Evolutionary conservation across 805 yeast species (phyloP).

Genomic region (Metschnikowia aberdeeniae): DNA sequence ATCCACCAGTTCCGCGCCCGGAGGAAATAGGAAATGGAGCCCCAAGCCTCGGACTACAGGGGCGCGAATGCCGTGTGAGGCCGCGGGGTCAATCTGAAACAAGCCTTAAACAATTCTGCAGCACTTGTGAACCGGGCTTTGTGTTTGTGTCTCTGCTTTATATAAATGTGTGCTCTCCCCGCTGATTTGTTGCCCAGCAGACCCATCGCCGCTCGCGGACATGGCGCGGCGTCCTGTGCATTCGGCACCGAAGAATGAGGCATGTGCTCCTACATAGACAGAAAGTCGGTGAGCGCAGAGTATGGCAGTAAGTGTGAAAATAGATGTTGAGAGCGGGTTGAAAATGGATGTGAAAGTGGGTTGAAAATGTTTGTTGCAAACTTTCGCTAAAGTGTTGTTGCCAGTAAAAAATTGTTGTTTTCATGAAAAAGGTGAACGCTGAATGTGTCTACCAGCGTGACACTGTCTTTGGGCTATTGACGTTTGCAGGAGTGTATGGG

Average conservation of each 20-base stretch:
- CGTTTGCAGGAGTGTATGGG: background rate
- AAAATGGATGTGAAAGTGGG: too few relatives aligned
- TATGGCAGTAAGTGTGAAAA: too few relatives aligned
- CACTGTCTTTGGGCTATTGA: background rate
- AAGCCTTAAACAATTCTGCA: background rate
- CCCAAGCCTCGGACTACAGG: slow-evolving; percentile 1
- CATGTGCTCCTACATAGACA: background rate
- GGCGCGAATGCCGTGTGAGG: slow-evolving; percentile 4
- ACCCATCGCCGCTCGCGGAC: slow-evolving; percentile 4
- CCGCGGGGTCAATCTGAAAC: background rate
- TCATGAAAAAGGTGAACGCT: too few relatives aligned
- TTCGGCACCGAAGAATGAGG: background rate
- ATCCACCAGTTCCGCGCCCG: slow-evolving; percentile 9
- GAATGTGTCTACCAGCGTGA: too few relatives aligned
- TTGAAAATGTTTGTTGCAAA: too few relatives aligned
- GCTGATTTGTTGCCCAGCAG: background rate
- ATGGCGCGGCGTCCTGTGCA: slow-evolving; percentile 2
- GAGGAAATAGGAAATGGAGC: slow-evolving; percentile 1
- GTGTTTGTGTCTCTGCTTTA: too few relatives aligned
- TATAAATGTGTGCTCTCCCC: background rate
- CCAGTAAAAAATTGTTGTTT: too few relatives aligned
- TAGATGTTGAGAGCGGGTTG: too few relatives aligned
- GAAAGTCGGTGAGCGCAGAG: background rate
- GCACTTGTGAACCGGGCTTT: background rate
- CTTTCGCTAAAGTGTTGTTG: too few relatives aligned